phyloP scores from a whole-genome alignment of 2,329 filamentous ascomycete species.

The Penicillium sp. region DNA sequence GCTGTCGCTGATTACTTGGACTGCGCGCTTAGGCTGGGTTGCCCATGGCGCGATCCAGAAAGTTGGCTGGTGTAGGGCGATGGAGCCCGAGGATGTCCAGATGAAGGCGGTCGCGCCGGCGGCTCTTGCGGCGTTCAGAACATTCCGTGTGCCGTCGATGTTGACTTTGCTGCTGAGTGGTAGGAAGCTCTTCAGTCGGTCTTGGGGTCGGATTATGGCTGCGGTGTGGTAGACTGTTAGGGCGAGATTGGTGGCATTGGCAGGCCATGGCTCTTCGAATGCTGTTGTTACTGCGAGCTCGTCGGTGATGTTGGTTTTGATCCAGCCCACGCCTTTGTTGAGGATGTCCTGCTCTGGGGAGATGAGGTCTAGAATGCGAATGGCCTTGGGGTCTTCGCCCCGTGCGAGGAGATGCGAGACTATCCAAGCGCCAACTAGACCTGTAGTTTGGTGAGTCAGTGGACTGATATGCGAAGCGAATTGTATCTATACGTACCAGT shows the following conservation, averaged over 20 bases:
- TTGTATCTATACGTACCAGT: slow-evolving; percentile 29
- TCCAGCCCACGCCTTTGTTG: slow-evolving; percentile 44
- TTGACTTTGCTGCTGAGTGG: slow-evolving; percentile 51
- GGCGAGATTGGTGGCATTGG: slow-evolving; percentile 43
- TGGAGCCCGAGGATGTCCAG: slow-evolving; percentile 53
- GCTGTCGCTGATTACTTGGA: slow-evolving; percentile 49
- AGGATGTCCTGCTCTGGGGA: slow-evolving; percentile 47
- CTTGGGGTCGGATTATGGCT: slow-evolving; percentile 53
- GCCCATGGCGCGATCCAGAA: slow-evolving; percentile 50
- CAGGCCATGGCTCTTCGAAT: slow-evolving; percentile 51
- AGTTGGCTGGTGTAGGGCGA: slow-evolving; percentile 43
- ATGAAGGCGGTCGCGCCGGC: slow-evolving; percentile 53
- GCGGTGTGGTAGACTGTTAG: slow-evolving; percentile 60
- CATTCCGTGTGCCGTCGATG: slow-evolving; percentile 50
- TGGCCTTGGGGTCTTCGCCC: slow-evolving; percentile 51
- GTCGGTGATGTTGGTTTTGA: slow-evolving; percentile 53
- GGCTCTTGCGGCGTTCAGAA: slow-evolving; percentile 48
- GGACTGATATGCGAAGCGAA: background rate
- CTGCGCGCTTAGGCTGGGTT: slow-evolving; percentile 38
- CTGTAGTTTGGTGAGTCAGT: slow-evolving; percentile 31
- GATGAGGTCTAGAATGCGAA: slow-evolving; percentile 55
- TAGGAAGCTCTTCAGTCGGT: slow-evolving; percentile 49
- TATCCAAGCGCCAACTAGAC: slow-evolving; percentile 56
- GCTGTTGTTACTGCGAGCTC: slow-evolving; percentile 44
- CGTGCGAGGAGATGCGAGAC: slow-evolving; percentile 54